Evolutionary conservation across 495 filamentous ascomycete genomes (phyloP).

Genomic region (Penicillium canariense): DNA sequence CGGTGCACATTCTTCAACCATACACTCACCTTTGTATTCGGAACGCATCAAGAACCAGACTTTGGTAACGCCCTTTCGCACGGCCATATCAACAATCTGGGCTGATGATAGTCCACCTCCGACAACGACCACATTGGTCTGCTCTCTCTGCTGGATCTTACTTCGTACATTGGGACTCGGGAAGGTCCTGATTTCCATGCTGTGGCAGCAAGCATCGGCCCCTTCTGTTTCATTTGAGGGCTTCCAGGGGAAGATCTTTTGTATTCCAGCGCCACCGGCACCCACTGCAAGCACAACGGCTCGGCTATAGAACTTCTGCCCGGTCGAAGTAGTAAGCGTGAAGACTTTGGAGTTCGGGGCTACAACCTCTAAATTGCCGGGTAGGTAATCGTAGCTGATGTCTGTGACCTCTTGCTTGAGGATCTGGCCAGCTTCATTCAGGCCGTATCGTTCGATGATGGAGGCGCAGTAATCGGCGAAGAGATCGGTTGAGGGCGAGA

Average conservation of each 20-base stretch:
- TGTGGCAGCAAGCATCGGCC: constrained; percentile 50
- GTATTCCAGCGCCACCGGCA: constrained; percentile 39
- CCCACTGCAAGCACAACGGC: constrained; percentile 58
- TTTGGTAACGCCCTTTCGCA: constrained; percentile 50
- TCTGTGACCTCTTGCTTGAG: constrained; percentile 48
- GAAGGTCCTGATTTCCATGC: constrained; percentile 52
- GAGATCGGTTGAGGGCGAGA: constrained; percentile 53
- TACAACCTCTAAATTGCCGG: constrained; percentile 11
- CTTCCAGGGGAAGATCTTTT: constrained; percentile 49
- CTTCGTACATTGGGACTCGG: constrained; percentile 41
- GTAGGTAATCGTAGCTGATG: constrained; percentile 46
- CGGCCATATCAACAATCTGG: constrained; percentile 56
- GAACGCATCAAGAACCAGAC: constrained; percentile 60
- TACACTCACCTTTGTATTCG: constrained; percentile 43
- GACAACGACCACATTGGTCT: constrained; percentile 55
- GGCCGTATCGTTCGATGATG: constrained; percentile 50
- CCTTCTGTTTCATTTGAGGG: constrained; percentile 38
- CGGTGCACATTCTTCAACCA: neutral
- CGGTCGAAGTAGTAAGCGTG: constrained; percentile 47
- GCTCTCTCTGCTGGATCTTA: constrained; percentile 45
- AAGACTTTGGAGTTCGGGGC: constrained; percentile 44
- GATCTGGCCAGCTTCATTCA: constrained; percentile 44
- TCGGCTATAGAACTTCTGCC: constrained; percentile 44
- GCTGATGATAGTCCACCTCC: constrained; percentile 62
- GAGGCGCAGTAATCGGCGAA: constrained; percentile 57